These are phyloP conservation scores for Psilocybe cyanescens DNA, from an alignment of 768 basidiomycete genomes.

Conservation along the genomic window DNA sequence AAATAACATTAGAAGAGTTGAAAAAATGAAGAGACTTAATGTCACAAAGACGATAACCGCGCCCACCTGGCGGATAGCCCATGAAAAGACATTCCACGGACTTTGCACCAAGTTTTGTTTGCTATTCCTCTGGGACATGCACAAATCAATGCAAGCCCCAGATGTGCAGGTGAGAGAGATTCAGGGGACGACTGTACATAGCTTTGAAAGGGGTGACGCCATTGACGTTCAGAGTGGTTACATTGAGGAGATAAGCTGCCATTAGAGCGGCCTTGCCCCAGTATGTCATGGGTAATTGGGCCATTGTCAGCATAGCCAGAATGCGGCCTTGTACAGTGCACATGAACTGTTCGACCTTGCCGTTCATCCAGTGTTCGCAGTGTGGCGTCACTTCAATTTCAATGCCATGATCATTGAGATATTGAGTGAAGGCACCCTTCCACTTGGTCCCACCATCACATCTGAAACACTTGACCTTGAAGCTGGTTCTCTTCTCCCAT, in stretches of 20 bases:
- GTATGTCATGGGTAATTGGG: constrained; percentile 2
- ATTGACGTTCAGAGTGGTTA: background rate
- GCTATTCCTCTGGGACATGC: constrained; percentile 11
- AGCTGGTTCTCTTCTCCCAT: constrained; percentile 10
- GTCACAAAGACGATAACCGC: no score
- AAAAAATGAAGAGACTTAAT: constrained; percentile 14
- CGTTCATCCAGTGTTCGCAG: constrained; percentile 20
- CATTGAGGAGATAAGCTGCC: background rate
- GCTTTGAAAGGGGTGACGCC: background rate
- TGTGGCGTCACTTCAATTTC: constrained; percentile 2
- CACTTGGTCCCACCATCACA: no score
- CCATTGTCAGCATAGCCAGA: background rate
- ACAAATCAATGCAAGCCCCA: no score
- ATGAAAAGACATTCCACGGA: background rate
- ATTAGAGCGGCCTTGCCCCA: constrained; percentile 19
- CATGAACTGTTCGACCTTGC: constrained; percentile 11
- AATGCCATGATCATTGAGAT: constrained; percentile 1
- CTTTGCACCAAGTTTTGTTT: constrained; percentile 13
- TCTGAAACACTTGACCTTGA: constrained; percentile 6
- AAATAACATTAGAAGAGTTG: constrained; percentile 13
- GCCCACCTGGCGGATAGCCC: no score
- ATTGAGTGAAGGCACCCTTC: no score
- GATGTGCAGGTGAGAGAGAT: no score
- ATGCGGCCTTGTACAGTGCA: constrained; percentile 6
- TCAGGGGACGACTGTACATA: no score